Conservation (phyloP, 2,329 filamentous ascomycete species). For the Aspergillus sp. region DNA sequence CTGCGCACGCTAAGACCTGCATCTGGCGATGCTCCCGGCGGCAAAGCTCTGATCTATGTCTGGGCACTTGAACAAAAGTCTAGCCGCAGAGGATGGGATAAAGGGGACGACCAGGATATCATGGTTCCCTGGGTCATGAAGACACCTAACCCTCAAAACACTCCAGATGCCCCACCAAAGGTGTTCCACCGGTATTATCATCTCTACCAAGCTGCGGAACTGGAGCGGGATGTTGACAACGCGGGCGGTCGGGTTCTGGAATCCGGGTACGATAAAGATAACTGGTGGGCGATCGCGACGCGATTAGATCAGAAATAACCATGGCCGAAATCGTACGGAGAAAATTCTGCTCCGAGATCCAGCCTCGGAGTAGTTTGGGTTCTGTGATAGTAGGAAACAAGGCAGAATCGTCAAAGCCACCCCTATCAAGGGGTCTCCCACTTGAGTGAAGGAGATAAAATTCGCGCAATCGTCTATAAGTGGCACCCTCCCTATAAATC, state of each 20-base stretch:
- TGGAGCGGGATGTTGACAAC: slow-evolving; percentile 73
- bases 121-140: slow-evolving; percentile 92
- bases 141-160: slow-evolving; percentile 46
- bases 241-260: slow-evolving; percentile 76
- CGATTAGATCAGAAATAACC: slow-evolving; percentile 25
- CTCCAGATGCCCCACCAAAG: slow-evolving; percentile 12
- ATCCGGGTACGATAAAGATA: slow-evolving; percentile 92
- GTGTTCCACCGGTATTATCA: slow-evolving; percentile 89
- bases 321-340: slow-evolving; percentile 14
- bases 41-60: slow-evolving; percentile 79
- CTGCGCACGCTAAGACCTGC: slow-evolving; percentile 60
- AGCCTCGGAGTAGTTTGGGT: slow-evolving; percentile 26
- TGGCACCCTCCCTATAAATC: slow-evolving; percentile 29
- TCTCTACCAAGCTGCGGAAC: slow-evolving; percentile 80
- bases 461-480: slow-evolving; percentile 29
- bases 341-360: slow-evolving; percentile 27
- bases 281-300: slow-evolving; percentile 86
- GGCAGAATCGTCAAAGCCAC: slow-evolving; percentile 4
- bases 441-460: slow-evolving; percentile 7
- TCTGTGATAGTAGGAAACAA: slow-evolving; percentile 4
- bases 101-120: slow-evolving; percentile 80
- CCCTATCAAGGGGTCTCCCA: background rate
- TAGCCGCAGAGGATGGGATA: slow-evolving; percentile 86
- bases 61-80: slow-evolving; percentile 92
- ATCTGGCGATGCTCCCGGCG: slow-evolving; percentile 40